Evolutionary conservation across 345 rosid species (phyloP).

Genomic region (Populus deltoides): DNA sequence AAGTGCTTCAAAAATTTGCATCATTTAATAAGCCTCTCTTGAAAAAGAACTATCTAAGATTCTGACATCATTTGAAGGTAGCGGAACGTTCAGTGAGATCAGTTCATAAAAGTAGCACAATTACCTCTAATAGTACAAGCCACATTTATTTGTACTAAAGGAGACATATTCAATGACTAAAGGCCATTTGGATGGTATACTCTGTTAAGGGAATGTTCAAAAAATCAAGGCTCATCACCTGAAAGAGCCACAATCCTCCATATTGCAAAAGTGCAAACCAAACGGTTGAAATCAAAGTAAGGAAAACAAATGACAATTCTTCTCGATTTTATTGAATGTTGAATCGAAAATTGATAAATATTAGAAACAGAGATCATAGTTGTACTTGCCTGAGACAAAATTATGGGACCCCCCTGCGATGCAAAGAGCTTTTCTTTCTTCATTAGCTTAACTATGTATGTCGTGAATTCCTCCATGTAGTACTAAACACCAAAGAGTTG

Average conservation of each 20-base stretch:
- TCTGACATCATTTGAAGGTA: background rate
- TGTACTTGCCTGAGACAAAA: conserved; percentile 75
- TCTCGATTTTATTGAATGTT: background rate
- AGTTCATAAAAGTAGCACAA: too few relatives aligned
- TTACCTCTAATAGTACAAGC: background rate
- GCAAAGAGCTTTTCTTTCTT: conserved; percentile 87
- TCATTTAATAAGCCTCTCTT: background rate
- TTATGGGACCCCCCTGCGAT: conserved; percentile 90
- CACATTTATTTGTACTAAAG: too few relatives aligned
- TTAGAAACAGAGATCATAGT: background rate
- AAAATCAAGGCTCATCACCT: background rate
- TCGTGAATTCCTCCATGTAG: conserved; percentile 79
- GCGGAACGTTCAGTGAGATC: background rate
- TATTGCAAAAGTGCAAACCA: background rate
- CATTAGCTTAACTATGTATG: conserved; percentile 71
- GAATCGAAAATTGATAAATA: background rate
- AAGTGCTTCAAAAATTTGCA: too few relatives aligned
- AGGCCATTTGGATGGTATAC: background rate
- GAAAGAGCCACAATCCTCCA: background rate
- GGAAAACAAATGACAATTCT: background rate
- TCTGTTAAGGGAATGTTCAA: background rate
- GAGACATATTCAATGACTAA: too few relatives aligned
- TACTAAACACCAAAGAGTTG: conserved; percentile 38
- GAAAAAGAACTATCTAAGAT: background rate
- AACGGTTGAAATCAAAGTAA: background rate